Evolutionary conservation across 441 rosid species (phyloP), one percentile per base, ranked within the genome.

Genomic region (Corymbia calophylla): DNA sequence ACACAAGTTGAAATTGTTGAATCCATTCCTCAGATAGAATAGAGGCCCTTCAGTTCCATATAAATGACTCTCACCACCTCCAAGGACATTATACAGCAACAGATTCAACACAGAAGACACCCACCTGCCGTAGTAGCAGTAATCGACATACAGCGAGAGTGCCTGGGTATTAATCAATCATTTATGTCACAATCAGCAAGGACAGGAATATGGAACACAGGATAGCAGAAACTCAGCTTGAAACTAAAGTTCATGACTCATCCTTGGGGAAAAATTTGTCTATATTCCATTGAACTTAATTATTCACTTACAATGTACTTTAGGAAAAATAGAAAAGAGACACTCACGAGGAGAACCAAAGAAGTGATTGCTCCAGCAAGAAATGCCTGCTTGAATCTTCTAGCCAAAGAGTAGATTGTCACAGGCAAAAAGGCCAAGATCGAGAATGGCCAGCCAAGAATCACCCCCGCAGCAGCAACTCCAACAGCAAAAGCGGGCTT

Each of bases 391-490:
- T 95, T 96, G 88, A 96, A 96, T 92, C 94, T 95, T 94, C 92
- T 95, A 86, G 88, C 87, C 92, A 98, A 92, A 91, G 98, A 92
- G 88, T 93, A 96, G 53, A 95, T 70, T 53, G 97, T 94, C 54
- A 97, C 91, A 1, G 99, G 99, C 87, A 96, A 93, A 94, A 97
- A 98, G 29, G 96, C 99, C 94, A 98, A 92, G 89, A 98, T 90
- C 4, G 99, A 97, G 93, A 98, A 98, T 21, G 99, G 99, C 99
- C 99, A 97, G 88, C 99, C 99, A 91, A 98, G 98, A 90, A 98
- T 92, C 89, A 97, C 99, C 56, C 99, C 99, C 25, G 86, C 62
- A 73, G 94, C 95, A 54, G 98, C 93, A 91, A 92, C 94, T 87
- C 95, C 93, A 86, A 97, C 98, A 88, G 99, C 97, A 94, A 90